Conservation (phyloP, 495 filamentous ascomycete genomes). For the Aspergillus mulundensis region DNA sequence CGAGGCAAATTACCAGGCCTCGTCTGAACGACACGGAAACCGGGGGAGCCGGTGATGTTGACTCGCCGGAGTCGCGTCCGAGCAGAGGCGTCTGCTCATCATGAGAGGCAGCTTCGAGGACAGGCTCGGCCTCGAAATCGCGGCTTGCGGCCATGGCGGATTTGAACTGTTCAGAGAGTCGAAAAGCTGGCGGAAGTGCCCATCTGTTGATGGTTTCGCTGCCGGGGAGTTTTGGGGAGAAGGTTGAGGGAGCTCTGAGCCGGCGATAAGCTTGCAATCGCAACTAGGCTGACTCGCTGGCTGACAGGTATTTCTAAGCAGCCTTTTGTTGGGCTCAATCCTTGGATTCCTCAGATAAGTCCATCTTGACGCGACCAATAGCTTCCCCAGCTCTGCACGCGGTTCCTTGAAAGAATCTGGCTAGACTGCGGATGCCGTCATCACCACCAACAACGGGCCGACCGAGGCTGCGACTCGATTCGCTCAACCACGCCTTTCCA, state of each 20-base stretch:
- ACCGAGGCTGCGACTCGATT: background rate
- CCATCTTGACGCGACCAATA: background rate
- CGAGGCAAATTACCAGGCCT: slow-evolving; percentile 10
- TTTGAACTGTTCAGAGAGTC: background rate
- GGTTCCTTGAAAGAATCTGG: background rate
- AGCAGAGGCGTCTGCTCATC: slow-evolving; percentile 12
- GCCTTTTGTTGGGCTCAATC: background rate
- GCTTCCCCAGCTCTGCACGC: background rate
- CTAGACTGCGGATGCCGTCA: background rate
- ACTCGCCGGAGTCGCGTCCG: slow-evolving; percentile 1
- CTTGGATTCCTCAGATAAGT: slow-evolving; percentile 1
- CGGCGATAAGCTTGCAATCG: background rate
- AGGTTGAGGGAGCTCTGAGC: background rate
- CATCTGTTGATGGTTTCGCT: slow-evolving; percentile 2
- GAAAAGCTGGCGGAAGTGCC: background rate
- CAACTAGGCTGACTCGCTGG: background rate
- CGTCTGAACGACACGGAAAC: slow-evolving; percentile 9
- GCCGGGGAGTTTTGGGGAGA: background rate
- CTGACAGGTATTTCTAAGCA: slow-evolving; percentile 4
- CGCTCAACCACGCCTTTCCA: background rate
- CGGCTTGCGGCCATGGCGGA: slow-evolving; percentile 4
- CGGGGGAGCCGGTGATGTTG: background rate
- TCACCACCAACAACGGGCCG: background rate
- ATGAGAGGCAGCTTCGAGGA: background rate
- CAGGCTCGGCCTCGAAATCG: background rate